Evolutionary conservation across 2,329 filamentous ascomycete genomes (phyloP).

Genomic region (Ceratocystis harringtonii): DNA sequence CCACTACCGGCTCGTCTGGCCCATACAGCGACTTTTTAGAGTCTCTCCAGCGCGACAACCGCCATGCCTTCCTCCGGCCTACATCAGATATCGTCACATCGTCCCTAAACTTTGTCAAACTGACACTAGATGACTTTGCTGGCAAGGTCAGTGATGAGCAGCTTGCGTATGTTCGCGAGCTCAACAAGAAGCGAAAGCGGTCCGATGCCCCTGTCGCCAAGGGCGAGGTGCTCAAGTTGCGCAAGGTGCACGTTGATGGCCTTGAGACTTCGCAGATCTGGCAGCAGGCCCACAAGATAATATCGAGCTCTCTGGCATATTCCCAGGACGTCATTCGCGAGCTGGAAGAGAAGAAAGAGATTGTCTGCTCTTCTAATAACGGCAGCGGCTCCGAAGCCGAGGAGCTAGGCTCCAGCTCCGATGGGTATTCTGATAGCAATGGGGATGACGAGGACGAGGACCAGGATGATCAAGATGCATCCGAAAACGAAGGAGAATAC

Average conservation of each 20-base stretch:
- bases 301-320: conserved; percentile 41
- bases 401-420: conserved; percentile 23
- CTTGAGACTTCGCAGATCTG: conserved; percentile 83
- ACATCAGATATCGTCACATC: conserved; percentile 48
- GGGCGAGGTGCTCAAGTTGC: conserved; percentile 51
- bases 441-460: conserved; percentile 28
- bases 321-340: conserved; percentile 34
- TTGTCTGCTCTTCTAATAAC: conserved; percentile 12
- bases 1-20: conserved; percentile 20
- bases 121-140: conserved; percentile 65
- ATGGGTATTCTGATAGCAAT: conserved; percentile 23
- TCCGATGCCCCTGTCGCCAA: conserved; percentile 33
- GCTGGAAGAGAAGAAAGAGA: conserved; percentile 37
- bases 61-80: conserved; percentile 66
- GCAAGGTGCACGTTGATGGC: conserved; percentile 71
- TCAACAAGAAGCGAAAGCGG: conserved; percentile 64
- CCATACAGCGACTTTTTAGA: conserved; percentile 39
- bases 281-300: conserved; percentile 79
- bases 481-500: conserved; percentile 14
- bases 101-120: conserved; percentile 62
- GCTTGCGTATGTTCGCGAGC: conserved; percentile 48
- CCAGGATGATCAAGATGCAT: conserved; percentile 19
- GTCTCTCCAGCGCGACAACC: conserved; percentile 41
- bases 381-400: conserved; percentile 24
- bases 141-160: conserved; percentile 59